Base-by-base conservation (phyloP, 148 eudicot genomes). In the Drosera capensis region DNA sequence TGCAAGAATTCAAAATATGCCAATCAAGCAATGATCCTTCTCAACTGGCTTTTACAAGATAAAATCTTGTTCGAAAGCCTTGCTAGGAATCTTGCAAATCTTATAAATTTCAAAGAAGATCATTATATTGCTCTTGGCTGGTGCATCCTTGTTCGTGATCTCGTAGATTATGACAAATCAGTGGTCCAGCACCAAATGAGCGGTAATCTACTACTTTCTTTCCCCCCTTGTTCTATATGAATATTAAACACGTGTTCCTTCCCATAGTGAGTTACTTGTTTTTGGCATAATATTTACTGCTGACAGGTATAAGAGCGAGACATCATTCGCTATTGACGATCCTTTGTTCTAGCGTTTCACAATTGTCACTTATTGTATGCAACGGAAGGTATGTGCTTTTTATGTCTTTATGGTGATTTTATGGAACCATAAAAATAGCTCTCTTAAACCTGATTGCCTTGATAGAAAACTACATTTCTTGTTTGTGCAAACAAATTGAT, bases 11-110 rank as follows among this genome's bases (percentile, higher is more conserved):
- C 64, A 7, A 79, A 67, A 65, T 51, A 45, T 51, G 55, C 54
- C 20, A 84, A 58, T 58, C 81, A 73, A 51, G 63, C 74, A 26
- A 31, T 79, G 71, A 59, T 74, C 58, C 77, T 79, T 30, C 50
- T 79, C 39, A 71, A 79, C 57, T 84, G 94, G 94, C 70, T 84
- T 16, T 79, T 73, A 59, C 76, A 73, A 73, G 94, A 84, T 48
- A 71, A 74, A 43, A 39, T 68, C 46, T 56, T 71, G 35, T 76
- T 84, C 46, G 24, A 54, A 45, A 71, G 65, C 25, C 55, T 79
- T 42, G 66, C 70, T 35, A 64, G 63, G 31, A 57, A 67, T 56
- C 58, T 84, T 31, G 68, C 59, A n/a, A 45, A 51, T 38, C 65
- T 77, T 55, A 39, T 77, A 18, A 54, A 38, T 19, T 73, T 77